Evolutionary conservation across 1,139 yeast genomes (phyloP).

Genomic region (Ogataea hybrid): DNA sequence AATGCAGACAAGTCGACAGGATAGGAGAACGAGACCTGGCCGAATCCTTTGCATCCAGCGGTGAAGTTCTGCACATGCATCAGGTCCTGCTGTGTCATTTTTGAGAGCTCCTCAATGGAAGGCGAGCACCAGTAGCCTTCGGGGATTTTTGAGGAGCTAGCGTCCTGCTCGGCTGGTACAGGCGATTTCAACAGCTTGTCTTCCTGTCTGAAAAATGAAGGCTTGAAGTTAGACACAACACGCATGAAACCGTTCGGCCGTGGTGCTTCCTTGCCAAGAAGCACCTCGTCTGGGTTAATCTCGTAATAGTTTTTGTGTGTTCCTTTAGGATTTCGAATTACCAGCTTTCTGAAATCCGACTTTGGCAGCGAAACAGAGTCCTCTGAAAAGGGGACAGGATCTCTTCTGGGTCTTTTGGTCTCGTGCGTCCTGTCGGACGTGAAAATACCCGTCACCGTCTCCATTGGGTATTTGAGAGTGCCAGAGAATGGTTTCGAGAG

Average conservation of each 20-base stretch:
- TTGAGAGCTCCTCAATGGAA: conserved; percentile 50
- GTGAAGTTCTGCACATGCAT: conserved; percentile 62
- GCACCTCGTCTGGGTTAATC: conserved; percentile 30
- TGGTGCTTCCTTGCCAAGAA: conserved; percentile 17
- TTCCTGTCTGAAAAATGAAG: conserved; percentile 4
- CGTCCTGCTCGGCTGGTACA: too few relatives aligned
- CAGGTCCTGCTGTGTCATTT: conserved; percentile 50
- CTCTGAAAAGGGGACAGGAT: not conserved
- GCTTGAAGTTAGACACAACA: conserved; percentile 20
- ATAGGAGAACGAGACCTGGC: conserved; percentile 66
- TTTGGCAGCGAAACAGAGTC: conserved; percentile 9
- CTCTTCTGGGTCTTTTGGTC: conserved; percentile 3
- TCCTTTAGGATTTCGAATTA: conserved; percentile 25
- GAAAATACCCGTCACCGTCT: conserved; percentile 30
- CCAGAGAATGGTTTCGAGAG: conserved; percentile 25
- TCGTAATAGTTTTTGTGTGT: conserved; percentile 26
- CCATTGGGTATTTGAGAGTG: conserved; percentile 23
- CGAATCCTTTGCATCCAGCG: conserved; percentile 73
- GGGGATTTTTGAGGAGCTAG: conserved; percentile 6
- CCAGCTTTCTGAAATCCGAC: conserved; percentile 24
- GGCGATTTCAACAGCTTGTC: too few relatives aligned
- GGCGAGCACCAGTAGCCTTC: conserved; percentile 85
- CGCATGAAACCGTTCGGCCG: conserved; percentile 4
- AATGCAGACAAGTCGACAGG: conserved; percentile 72
- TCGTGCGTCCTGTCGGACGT: conserved; percentile 19